These are phyloP conservation scores for Mortierella alpina DNA, from an alignment of 192 early-diverging fungal species.

Conservation along the genomic window DNA sequence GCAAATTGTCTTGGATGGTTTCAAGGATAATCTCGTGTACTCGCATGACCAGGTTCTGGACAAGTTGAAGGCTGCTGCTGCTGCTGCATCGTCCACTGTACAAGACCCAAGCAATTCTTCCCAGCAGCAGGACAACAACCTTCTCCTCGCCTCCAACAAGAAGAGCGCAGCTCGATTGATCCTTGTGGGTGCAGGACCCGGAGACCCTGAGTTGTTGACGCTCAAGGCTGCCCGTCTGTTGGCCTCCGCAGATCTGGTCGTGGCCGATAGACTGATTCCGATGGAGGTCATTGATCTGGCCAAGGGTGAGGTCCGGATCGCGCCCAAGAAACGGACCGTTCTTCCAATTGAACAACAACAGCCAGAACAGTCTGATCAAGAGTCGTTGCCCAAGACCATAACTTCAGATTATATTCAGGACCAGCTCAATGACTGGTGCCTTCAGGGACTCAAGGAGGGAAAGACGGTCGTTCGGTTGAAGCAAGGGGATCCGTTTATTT, in stretches of 20 bases:
- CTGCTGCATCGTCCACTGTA: neutral
- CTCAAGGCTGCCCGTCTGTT: slow-evolving; percentile 72
- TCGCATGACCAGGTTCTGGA: slow-evolving; percentile 22
- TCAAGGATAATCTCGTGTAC: slow-evolving; percentile 56
- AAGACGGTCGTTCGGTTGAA: slow-evolving; percentile 87
- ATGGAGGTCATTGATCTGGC: slow-evolving; percentile 61
- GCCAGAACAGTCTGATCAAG: neutral
- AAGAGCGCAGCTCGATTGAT: slow-evolving; percentile 44
- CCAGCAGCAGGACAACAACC: neutral
- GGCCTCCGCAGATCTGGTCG: slow-evolving; percentile 81
- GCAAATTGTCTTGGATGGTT: slow-evolving; percentile 70
- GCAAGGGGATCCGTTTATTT: slow-evolving; percentile 93
- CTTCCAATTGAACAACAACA: slow-evolving; percentile 14
- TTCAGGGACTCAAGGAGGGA: slow-evolving; percentile 74
- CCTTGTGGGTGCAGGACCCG: slow-evolving; percentile 88
- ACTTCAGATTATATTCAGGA: slow-evolving; percentile 79
- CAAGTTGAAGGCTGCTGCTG: slow-evolving; percentile 7
- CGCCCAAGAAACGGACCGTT: slow-evolving; percentile 61
- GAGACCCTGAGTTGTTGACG: slow-evolving; percentile 85
- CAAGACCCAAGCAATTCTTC: neutral
- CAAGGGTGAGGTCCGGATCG: slow-evolving; percentile 69
- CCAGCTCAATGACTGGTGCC: slow-evolving; percentile 77
- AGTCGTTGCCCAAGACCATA: slow-evolving; percentile 38
- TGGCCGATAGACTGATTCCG: slow-evolving; percentile 85
- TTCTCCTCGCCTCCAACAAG: too few species aligned